Base-by-base conservation (phyloP, 2,329 filamentous ascomycete genomes). In the Pseudopithomyces chartarum region DNA sequence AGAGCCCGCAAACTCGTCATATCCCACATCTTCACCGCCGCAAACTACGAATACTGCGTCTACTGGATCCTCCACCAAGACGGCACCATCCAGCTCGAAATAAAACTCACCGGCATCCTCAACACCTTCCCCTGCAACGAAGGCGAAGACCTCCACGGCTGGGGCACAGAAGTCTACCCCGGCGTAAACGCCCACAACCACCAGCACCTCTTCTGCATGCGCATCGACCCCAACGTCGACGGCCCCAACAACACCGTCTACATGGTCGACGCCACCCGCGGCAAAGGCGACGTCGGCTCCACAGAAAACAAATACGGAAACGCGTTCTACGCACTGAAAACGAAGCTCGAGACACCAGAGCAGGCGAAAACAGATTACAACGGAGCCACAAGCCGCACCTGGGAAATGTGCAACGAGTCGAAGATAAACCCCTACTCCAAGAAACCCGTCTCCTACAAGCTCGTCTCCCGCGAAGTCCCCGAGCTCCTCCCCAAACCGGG, bases 131-230 rank as follows among this genome's bases (percentile, higher is more conserved):
- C 87, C 23, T 89, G 97, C 82, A 85, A 87, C 65, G 85, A 88
- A 0, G 90, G 86, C 45, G 92, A 97, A 76, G 90, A 95, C 61
- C 89, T 90, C 8, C 81, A 90, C 29, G 91, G 91, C 57, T 97
- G 91, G 91, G 93, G 93, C 55, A 96, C 92, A 0, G 89, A 96
- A 75, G 93, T 97, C 8, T 95, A 94, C 70, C 90, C 91, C 0
- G 88, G 91, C 39, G 92, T 97, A 70, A 96, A 97, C 69, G 93
- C 93, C 0, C 93, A 97, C 79, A 97, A 97, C 79, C 93, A 97
- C 76, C 92, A 97, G 77, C 93, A 97, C 75, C 84, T 97, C 32
- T 97, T 97, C 85, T 97, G 92, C 72, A 80, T 97, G 42, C 90
- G 93, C 40, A 81, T 97, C 42, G 90, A 97, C 73, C 86, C 92